phyloP scores from a whole-genome alignment of 2,329 filamentous ascomycete species.

The Metarhizium album region DNA sequence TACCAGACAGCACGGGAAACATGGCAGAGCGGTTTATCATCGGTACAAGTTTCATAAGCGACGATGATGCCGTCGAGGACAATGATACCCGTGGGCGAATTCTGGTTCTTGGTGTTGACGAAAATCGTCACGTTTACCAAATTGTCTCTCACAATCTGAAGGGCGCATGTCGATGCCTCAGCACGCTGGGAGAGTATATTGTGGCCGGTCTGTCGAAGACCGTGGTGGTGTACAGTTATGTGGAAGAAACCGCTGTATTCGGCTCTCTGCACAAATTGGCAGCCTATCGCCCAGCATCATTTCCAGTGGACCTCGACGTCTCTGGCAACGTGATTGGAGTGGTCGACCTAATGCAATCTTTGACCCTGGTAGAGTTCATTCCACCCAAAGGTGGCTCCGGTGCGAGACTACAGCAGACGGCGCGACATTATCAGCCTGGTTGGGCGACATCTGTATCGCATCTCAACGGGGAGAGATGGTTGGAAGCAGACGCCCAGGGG shows the following conservation, averaged over 20 bases:
- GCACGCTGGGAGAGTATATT: slow-evolving; percentile 63
- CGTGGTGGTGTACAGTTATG: slow-evolving; percentile 49
- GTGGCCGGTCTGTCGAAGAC: slow-evolving; percentile 87
- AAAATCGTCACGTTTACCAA: slow-evolving; percentile 60
- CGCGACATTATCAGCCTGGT: slow-evolving; percentile 67
- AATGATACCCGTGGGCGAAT: slow-evolving; percentile 59
- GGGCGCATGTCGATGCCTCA: slow-evolving; percentile 72
- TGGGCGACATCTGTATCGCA: slow-evolving; percentile 75
- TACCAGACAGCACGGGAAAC: slow-evolving; percentile 47
- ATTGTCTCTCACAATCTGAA: slow-evolving; percentile 60
- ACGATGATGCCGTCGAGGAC: slow-evolving; percentile 40
- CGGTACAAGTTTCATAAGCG: slow-evolving; percentile 68
- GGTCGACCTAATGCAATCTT: slow-evolving; percentile 87
- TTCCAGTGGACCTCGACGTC: slow-evolving; percentile 71
- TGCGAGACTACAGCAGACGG: slow-evolving; percentile 59
- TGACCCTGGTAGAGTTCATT: slow-evolving; percentile 65
- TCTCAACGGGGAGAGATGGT: slow-evolving; percentile 62
- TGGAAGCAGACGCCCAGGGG: slow-evolving; percentile 78
- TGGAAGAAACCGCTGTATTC: slow-evolving; percentile 42
- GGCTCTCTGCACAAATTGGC: slow-evolving; percentile 59
- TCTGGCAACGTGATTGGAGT: slow-evolving; percentile 68
- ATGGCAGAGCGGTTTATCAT: slow-evolving; percentile 74
- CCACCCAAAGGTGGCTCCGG: slow-evolving; percentile 44
- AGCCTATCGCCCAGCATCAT: slow-evolving; percentile 70
- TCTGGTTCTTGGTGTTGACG: slow-evolving; percentile 72